Evolutionary conservation across 768 basidiomycete species (phyloP).

Genomic region (Lentinus tigrinus): DNA sequence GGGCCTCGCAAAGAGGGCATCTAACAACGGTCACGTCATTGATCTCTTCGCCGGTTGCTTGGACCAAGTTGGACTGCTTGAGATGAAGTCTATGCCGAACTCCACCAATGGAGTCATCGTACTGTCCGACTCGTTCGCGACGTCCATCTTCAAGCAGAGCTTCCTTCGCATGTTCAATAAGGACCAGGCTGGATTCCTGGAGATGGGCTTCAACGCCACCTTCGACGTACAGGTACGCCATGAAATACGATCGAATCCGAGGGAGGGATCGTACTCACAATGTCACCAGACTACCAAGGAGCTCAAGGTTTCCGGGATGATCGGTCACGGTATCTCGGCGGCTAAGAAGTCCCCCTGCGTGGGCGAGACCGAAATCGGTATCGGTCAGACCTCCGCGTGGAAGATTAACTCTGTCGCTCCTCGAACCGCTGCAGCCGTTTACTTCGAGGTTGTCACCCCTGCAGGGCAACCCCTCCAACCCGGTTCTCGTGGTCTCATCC

Average conservation of each 20-base stretch:
- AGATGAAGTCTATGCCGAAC: slow-evolving; percentile 96
- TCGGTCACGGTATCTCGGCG: slow-evolving; percentile 95
- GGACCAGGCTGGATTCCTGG: slow-evolving; percentile 86
- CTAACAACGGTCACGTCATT: slow-evolving; percentile 91
- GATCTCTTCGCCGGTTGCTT: slow-evolving; percentile 97
- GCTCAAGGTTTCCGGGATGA: slow-evolving; percentile 95
- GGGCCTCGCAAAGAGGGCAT: slow-evolving; percentile 86
- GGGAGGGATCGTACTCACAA: slow-evolving; percentile 2
- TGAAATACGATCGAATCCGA: neutral
- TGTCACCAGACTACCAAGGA: slow-evolving; percentile 88
- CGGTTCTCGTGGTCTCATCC: slow-evolving; percentile 90
- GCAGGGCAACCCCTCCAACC: slow-evolving; percentile 90
- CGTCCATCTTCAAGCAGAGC: slow-evolving; percentile 98
- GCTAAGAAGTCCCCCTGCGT: slow-evolving; percentile 96
- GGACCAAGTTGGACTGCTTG: slow-evolving; percentile 94
- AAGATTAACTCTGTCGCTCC: slow-evolving; percentile 91
- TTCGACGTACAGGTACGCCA: slow-evolving; percentile 89
- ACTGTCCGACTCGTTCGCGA: slow-evolving; percentile 94
- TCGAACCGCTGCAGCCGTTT: slow-evolving; percentile 84
- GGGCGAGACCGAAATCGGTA: slow-evolving; percentile 98
- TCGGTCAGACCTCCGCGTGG: slow-evolving; percentile 98
- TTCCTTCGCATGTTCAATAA: slow-evolving; percentile 92
- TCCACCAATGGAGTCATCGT: slow-evolving; percentile 97
- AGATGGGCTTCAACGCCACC: slow-evolving; percentile 99
- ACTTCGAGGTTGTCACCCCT: slow-evolving; percentile 98